Base-by-base conservation (phyloP, 176 grass and related monocot species). In the Oryza officinalis region DNA sequence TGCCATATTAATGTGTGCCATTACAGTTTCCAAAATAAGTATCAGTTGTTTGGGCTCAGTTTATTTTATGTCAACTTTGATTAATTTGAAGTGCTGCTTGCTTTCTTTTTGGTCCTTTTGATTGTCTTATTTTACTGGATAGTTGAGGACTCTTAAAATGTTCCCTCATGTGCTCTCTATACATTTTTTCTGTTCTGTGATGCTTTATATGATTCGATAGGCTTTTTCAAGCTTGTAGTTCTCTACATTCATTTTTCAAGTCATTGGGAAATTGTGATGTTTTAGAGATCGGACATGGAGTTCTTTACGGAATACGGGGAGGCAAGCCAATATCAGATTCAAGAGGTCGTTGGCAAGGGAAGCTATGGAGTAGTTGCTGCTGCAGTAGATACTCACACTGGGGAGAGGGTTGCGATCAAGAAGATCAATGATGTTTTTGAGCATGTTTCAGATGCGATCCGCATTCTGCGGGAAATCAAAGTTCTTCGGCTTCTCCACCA, bases 241-340 rank as follows among this genome's bases (percentile, higher is more conserved):
- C 22, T 81, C 25, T 59, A 13, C n/a, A 73, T 76, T 63, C 18
- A 52, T 41, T 72, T 44, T 81, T 69, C 8, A 69, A 76, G 27
- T 90, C 17, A 46, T 46, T 63, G 32, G 28, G 38, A 85, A 69
- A 68, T 68, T 81, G n/a, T 82, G 47, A 68, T 82, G 20, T 78
- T 66, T 63, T 79, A 97, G 84, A 78, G 46, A 40, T 77, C 85
- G 81, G 90, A 77, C 63, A 92, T 87, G 87, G 86, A 89, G 67
- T 97, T 97, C 74, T 97, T 97, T 86, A 97, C 94, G 12, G 94
- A 97, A 77, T 97, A 92, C 65, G 86, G 87, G 47, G 94, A 97
- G 80, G 89, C 90, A 23, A 94, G 73, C 84, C 85, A 71, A 27
- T 97, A 90, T 27, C 89, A 97, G 30, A 92, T 97, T 26, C 86